phyloP scores from a whole-genome alignment of 169 alveolate genomes.

The Plasmodium adleri region DNA sequence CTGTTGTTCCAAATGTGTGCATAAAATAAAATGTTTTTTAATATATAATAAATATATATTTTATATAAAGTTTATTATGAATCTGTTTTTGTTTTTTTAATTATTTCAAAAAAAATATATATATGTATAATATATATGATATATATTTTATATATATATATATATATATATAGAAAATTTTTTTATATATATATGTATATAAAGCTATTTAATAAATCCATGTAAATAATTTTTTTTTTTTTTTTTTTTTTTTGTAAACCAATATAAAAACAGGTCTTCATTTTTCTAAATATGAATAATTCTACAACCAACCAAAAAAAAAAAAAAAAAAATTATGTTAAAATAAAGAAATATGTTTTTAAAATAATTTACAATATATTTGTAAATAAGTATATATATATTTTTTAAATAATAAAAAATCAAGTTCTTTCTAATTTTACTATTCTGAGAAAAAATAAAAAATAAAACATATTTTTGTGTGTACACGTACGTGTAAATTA shows the following conservation, averaged over 20 bases:
- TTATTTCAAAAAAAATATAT: not conserved
- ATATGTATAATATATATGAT: not conserved
- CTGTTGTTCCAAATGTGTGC: slow-evolving; percentile 58
- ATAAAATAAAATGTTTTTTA: slow-evolving; percentile 40
- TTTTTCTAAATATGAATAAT: too few relatives aligned
- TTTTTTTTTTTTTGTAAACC: too few relatives aligned
- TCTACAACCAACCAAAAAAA: too few relatives aligned
- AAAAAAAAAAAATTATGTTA: too few relatives aligned
- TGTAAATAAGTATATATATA: too few relatives aligned
- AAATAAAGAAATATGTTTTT: too few relatives aligned
- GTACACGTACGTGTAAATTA: slow-evolving; percentile 33
- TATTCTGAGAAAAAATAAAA: too few relatives aligned
- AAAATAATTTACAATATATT: too few relatives aligned
- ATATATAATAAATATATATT: not conserved
- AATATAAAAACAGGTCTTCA: too few relatives aligned
- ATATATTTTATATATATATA: slow-evolving; percentile 20
- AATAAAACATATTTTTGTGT: slow-evolving; percentile 19
- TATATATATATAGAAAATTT: slow-evolving; percentile 4
- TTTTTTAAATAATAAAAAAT: too few relatives aligned
- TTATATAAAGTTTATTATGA: slow-evolving; percentile 10
- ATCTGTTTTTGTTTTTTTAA: slow-evolving; percentile 6
- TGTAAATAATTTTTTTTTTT: too few relatives aligned
- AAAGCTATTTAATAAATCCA: not conserved
- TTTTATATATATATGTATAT: slow-evolving; percentile 9
- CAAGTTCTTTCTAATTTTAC: too few relatives aligned